Percentiles rank a stretch among this genome's conserved stretches.
phyloP scores from a whole-genome alignment of 2,329 filamentous ascomycete species.

The Hymenoscyphus repandus region DNA sequence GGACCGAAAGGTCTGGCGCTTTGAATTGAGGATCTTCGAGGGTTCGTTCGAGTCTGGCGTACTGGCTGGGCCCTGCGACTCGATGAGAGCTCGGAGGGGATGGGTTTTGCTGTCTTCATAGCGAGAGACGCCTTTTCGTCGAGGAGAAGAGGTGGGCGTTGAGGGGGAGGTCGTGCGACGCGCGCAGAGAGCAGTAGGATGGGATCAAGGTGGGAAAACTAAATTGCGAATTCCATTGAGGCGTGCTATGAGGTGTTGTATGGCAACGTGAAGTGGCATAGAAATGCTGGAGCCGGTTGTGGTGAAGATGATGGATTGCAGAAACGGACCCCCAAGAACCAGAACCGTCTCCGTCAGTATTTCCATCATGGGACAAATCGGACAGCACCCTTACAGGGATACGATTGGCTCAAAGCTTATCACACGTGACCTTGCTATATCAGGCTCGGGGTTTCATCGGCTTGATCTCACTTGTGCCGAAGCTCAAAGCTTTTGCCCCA shows the following conservation, averaged over 20 bases:
- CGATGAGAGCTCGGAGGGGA: constrained; percentile 32
- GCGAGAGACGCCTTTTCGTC: constrained; percentile 17
- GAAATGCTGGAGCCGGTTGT: constrained; percentile 9
- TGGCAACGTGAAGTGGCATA: constrained; percentile 4
- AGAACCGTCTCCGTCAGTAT: neutral
- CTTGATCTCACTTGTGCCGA: neutral
- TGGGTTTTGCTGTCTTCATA: constrained; percentile 32
- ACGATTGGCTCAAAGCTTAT: neutral
- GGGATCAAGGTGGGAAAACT: constrained; percentile 9
- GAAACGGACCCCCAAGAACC: neutral
- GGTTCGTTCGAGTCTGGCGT: constrained; percentile 61
- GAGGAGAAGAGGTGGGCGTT: constrained; percentile 6
- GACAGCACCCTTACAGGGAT: neutral
- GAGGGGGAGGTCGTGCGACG: constrained; percentile 18
- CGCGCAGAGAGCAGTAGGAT: constrained; percentile 12
- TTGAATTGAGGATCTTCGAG: constrained; percentile 49
- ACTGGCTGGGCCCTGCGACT: constrained; percentile 58
- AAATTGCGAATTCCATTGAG: constrained; percentile 20
- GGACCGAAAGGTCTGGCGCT: constrained; percentile 37
- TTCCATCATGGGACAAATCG: constrained; percentile 9
- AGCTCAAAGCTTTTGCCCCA: neutral
- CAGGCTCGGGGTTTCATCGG: neutral
- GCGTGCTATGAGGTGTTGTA: constrained; percentile 5
- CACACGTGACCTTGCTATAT: no score
- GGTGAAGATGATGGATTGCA: neutral